Base-by-base conservation (phyloP, 768 basidiomycete genomes). In the Mycena metata region DNA sequence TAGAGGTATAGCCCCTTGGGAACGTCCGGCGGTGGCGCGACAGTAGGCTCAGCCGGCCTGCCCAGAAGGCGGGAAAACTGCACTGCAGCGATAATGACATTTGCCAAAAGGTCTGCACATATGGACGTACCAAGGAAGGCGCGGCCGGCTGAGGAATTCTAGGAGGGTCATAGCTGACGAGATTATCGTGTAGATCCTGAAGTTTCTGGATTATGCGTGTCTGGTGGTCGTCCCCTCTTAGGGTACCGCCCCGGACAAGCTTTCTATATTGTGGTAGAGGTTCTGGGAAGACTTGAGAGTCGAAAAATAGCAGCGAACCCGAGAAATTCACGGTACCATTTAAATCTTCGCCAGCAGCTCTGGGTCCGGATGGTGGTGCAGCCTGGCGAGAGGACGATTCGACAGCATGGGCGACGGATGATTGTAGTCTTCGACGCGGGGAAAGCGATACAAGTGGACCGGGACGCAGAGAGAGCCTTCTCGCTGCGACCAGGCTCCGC, bases 1-100 rank as follows among this genome's bases (percentile, higher is more conserved):
- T 94, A 96, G 21, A 99, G 90, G 81, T 99, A 99, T 35, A 99
- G 85, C 12, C 97, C 95, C 74, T 92, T 93, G 5, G 95, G 96
- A 1, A 88, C 86, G 54, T 84, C 78, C 33, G 83, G 81, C 0
- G 88, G 88, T 10, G 86, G 83, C 35, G 77, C 73, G 16, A 77
- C 75, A 30, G 30, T 30, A 3, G 84, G 83, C 26, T 78, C 62
- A 17, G 78, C 74, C 30, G 77, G 68, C 52, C 83, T 81, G 33
- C 39, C 4, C 2, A 82, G 79, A 51, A 87, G 71, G 60, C 86
- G 85, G 67, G 85, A 82, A 24, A 88, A 70, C 87, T 88, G 66
- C 36, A 72, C 61, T 72, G 65, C 51, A 72, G 59, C 52, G 60
- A 71, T 66, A 68, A 67, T 63, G 57, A 70, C 45, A 54, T 61